Base-by-base conservation (phyloP, 2,329 filamentous ascomycete genomes). In the Teratosphaeria nubilosa region DNA sequence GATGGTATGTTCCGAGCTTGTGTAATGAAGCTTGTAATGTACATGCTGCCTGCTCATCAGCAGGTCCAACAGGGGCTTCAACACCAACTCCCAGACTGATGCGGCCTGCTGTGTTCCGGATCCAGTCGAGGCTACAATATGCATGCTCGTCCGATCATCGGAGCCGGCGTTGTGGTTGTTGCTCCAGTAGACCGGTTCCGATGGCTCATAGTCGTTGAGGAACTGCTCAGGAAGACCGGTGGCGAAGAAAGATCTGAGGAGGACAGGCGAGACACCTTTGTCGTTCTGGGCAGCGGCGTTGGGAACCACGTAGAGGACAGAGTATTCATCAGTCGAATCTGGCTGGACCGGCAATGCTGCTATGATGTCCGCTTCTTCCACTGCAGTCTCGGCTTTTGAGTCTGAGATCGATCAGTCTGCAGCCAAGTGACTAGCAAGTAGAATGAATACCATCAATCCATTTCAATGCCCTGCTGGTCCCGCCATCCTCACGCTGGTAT, bases 1-100 rank as follows among this genome's bases (percentile, higher is more conserved):
- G 48, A 96, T 80, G 13, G 82, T 88, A 1, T 82, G 74, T 0
- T 80, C 75, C 31, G 82, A 86, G 25, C 80, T 72, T 1, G 91
- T 96, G 54, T 81, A 71, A 56, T 88, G 78, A 3, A 87, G 72
- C 5, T 56, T 53, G 66, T 84, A 86, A 52, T 72, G 61, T 6
- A 80, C 65, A 20, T 69, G 65, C 31, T 73, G 69, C 24, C 1
- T 25, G 27, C 20, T 30, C 51, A 16, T 14, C 22, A 55, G 53
- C 14, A 14, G 37, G 14, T 27, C 51, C 3, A 83, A 72, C 2
- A 80, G 68, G 1, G 74, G 73, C 51, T 67, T 65, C 5, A 79
- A 61, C 2, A 70, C 63, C 27, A 71, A 51, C 1, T 72, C 57
- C 68, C 70, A 78, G 65, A 78, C 77, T 0, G 55, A 45, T 6